A percentile compares a stretch with the other conserved stretches of the same genome.
Evolutionary conservation across 176 grass and related monocot genomes (phyloP).

Genomic region (Avena atlantica): DNA sequence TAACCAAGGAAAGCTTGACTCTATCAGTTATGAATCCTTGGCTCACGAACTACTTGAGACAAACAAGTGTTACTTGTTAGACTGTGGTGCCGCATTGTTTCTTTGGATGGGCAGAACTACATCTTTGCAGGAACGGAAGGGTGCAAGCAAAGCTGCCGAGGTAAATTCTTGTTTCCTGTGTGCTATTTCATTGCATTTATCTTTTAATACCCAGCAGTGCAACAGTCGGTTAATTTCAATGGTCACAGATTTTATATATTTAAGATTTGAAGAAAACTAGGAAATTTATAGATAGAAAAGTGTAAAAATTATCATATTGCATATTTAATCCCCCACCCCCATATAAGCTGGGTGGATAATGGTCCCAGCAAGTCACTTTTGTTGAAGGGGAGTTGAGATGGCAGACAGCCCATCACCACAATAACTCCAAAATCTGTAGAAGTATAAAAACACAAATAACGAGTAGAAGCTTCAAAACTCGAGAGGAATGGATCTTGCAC

Average conservation of each 20-base stretch:
- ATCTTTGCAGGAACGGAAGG: conserved; percentile 12
- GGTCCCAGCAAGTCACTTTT: background rate
- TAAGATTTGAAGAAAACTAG: background rate
- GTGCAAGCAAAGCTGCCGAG: conserved; percentile 6
- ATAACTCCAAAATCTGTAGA: background rate
- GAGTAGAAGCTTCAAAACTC: background rate
- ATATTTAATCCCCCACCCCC: background rate
- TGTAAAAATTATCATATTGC: background rate
- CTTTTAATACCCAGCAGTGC: background rate
- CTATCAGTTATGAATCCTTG: conserved; percentile 11
- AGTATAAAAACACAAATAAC: background rate
- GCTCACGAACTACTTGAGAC: conserved; percentile 18
- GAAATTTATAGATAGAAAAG: background rate
- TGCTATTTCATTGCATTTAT: background rate
- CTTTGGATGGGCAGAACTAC: conserved; percentile 19
- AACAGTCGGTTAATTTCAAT: background rate
- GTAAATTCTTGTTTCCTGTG: background rate
- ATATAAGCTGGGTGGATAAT: background rate
- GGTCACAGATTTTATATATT: background rate
- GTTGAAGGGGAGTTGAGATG: background rate
- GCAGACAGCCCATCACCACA: background rate
- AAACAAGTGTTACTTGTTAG: conserved; percentile 24
- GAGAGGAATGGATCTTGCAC: background rate
- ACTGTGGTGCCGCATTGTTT: conserved; percentile 18
- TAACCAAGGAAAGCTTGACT: conserved; percentile 9